phyloP scores from a whole-genome alignment of 2,329 filamentous ascomycete genomes.

The Ophiognomonia clavigignenti-juglandacearum region DNA sequence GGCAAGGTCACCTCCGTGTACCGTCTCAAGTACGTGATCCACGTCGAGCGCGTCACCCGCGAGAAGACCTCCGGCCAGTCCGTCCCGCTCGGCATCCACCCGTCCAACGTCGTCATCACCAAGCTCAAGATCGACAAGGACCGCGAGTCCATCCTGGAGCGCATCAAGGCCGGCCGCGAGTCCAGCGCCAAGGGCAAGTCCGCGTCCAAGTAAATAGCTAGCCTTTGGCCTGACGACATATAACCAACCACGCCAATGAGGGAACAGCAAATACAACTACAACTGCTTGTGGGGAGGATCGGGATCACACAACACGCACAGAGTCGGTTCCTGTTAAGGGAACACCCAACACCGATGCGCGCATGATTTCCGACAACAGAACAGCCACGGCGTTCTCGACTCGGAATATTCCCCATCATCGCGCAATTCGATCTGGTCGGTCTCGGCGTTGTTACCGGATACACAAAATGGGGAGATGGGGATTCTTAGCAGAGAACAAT shows the following conservation, averaged over 20 bases:
- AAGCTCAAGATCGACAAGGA: conserved; percentile 99
- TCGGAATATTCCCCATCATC: not conserved
- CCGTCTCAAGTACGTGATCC: conserved; percentile 96
- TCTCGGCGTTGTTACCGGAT: conserved; percentile 28
- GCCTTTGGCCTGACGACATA: not conserved
- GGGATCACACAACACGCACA: no score
- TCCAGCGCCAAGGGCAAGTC: conserved; percentile 67
- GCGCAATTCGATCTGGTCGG: conserved; percentile 7
- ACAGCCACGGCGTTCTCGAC: conserved; percentile 2
- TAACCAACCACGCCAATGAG: no score
- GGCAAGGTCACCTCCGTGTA: conserved; percentile 98
- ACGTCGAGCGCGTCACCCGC: conserved; percentile 93
- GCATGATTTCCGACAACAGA: not conserved
- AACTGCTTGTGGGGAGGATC: no score
- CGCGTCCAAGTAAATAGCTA: conserved; percentile 41
- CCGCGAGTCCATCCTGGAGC: conserved; percentile 81
- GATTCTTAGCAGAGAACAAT: conserved; percentile 23
- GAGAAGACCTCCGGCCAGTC: conserved; percentile 98
- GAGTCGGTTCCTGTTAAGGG: no score
- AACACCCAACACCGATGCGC: no score
- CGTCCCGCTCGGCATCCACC: conserved; percentile 89
- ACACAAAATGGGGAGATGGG: conserved; percentile 14
- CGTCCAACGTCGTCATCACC: conserved; percentile 96
- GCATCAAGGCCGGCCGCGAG: conserved; percentile 77
- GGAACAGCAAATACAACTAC: no score